Base-by-base conservation (phyloP, 192 early-diverging fungal genomes). In the Podila verticillata region DNA sequence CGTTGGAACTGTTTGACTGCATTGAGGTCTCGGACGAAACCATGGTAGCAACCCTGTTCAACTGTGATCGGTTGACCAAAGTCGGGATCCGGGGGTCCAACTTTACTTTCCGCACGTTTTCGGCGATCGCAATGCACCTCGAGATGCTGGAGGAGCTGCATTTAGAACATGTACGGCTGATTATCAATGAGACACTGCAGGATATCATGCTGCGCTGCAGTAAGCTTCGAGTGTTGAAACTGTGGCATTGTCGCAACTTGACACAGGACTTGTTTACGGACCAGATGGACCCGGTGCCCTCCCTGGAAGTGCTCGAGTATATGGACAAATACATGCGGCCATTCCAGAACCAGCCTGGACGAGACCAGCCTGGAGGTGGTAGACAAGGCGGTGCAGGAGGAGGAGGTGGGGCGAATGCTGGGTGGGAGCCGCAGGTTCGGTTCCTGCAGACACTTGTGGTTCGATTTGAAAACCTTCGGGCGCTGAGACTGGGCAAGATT, bases 11-110 rank as follows among this genome's bases (percentile, higher is more conserved):
- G 0, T 34, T 51, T 13, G 57, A 66, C 19, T 80, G 77, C 39
- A 54, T 54, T 30, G 77, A 80, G 48, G 67, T 80, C 39, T 80
- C 77, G 56, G 77, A 80, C 58, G 77, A 80, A 61, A 65, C 77
- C 7, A 80, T 80, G 77, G 66, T 80, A 8, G 69, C 77, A 7
- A 60, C 72, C 22, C 65, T 80, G 61, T 80, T 80, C 48, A 80
- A 80, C 32, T 80, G 77, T 36, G 66, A 80, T 22, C 49, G 57
- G 29, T 51, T 80, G n/a, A 34, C 24, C 9, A 72, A 65, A 34
- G 44, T 80, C 44, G 63, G 65, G 13, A 68, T 80, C 60, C 72
- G 66, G 48, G 77, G 77, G 2, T 67, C 65, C 20, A 59, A 68
- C 17, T 80, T 80, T n/a, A 80, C 77, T 1, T 63, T 72, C n/a